phyloP scores from a whole-genome alignment of 2,329 filamentous ascomycete genomes.

The Penicillium sp. region DNA sequence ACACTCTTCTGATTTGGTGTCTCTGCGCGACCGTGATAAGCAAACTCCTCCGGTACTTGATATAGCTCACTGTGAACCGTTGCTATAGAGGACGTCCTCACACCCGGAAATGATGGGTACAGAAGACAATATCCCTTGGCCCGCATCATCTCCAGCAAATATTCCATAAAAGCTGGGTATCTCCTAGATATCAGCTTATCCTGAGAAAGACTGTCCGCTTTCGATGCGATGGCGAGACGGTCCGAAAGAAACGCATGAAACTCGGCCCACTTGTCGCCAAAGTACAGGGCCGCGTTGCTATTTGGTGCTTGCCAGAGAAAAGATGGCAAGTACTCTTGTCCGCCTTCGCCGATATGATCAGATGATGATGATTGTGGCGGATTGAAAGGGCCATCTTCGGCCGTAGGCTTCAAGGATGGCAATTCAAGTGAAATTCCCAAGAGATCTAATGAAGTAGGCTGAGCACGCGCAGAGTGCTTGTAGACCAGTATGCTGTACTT shows the following conservation, averaged over 20 bases:
- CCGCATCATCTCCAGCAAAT: conserved; percentile 71
- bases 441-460: conserved; percentile 53
- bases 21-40: no score
- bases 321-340: conserved; percentile 46
- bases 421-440: conserved; percentile 78
- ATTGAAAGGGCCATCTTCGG: conserved; percentile 57
- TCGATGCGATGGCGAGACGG: conserved; percentile 47
- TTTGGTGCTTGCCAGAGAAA: conserved; percentile 86
- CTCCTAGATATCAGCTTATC: conserved; percentile 63
- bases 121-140: conserved; percentile 73
- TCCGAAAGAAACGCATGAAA: conserved; percentile 75
- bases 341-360: conserved; percentile 12
- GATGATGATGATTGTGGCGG: conserved; percentile 37
- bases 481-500: conserved; percentile 76
- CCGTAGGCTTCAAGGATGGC: conserved; percentile 55
- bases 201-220: conserved; percentile 16
- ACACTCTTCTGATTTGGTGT: no score
- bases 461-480: conserved; percentile 60
- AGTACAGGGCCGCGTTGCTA: conserved; percentile 75
- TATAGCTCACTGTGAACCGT: conserved; percentile 75
- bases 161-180: conserved; percentile 74
- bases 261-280: conserved; percentile 83
- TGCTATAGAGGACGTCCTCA: conserved; percentile 57
- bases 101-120: conserved; percentile 62
- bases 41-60: conserved; percentile 66